Conservation (phyloP, 352 stramenopile genomes). For the Lagenidium sp. region DNA sequence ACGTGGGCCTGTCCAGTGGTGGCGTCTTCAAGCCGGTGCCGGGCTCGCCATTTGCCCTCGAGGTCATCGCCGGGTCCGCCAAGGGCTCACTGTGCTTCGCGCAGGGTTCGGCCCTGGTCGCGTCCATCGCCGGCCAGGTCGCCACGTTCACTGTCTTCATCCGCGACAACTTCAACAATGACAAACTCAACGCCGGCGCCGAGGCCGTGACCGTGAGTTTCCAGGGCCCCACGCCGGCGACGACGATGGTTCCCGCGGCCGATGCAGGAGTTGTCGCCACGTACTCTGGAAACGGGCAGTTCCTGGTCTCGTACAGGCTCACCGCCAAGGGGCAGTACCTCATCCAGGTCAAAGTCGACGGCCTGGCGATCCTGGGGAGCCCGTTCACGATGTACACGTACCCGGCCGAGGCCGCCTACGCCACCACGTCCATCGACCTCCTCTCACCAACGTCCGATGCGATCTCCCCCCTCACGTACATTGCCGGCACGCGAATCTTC, state of each 20-base stretch:
- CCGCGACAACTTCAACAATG: conserved; percentile 45
- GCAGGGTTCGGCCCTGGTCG: conserved; percentile 31
- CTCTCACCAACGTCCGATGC: conserved; percentile 11
- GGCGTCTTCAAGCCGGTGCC: conserved; percentile 15
- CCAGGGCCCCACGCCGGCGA: conserved; percentile 19
- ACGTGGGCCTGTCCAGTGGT: conserved; percentile 19
- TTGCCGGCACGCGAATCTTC: conserved; percentile 24
- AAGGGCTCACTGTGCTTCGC: conserved; percentile 34
- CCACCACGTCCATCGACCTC: conserved; percentile 44
- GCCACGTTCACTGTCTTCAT: conserved; percentile 45
- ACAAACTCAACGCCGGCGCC: conserved; percentile 43
- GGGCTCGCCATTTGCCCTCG: conserved; percentile 41
- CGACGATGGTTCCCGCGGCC: conserved; percentile 3
- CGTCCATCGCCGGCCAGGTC: conserved; percentile 33
- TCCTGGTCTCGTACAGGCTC: conserved; percentile 32
- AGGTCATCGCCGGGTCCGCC: conserved; percentile 36
- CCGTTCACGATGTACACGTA: conserved; percentile 57
- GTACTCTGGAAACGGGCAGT: conserved; percentile 28
- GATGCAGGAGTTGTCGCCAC: conserved; percentile 15
- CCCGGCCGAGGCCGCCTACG: conserved; percentile 23
- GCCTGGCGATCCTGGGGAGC: conserved; percentile 24
- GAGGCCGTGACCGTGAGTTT: conserved; percentile 33
- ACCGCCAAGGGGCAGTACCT: conserved; percentile 31
- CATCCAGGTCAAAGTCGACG: conserved; percentile 33
- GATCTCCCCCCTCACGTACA: conserved; percentile 17